Evolutionary conservation across 139 green algal species (phyloP), one percentile per base, ranked within the genome.

Genomic region (Micractinium sp.): DNA sequence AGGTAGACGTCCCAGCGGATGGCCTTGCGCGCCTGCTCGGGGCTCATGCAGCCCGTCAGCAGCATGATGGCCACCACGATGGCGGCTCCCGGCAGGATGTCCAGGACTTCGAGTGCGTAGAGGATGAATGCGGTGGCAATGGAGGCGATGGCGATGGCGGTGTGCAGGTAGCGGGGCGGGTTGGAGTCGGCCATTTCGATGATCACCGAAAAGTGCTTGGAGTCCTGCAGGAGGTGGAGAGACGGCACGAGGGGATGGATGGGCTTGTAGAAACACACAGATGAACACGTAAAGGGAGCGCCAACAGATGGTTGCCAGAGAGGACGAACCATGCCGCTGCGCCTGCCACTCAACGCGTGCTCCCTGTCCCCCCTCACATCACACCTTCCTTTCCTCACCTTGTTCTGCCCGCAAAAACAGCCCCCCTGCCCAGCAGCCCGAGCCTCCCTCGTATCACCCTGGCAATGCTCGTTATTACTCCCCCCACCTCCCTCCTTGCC

Each of bases 51-150:
- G 33, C 95, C 93, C 12, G 92, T 94, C 33, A 94, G 35, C 29
- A 97, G 87, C 95, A 97, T 95, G 66, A 93, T 73, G 15, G 76
- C 92, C 0, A 92, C 93, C 2, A 91, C 93, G 13, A 97, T 84
- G 20, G 94, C 89, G 18, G 94, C 91, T 4, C 80, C 85, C 0
- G 94, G 89, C 90, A 89, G 82, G 67, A 88, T 93, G 85, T 89
- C 80, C 13, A 89, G 63, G 27, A 91, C 33, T 38, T 90, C 90
- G 47, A 84, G n/a, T 19, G 81, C 69, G 39, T 87, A 88, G 13
- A 86, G 60, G 12, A 87, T 39, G 38, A 95, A 91, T 80, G 94
- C 93, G 29, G 89, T 92, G 2, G 80, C 53, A 7, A 80, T 79
- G 27, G 19, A 75, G n/a, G 35, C 67, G 23, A 66, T 80, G 67